Evolutionary conservation across 1,284 basidiomycete species (phyloP), one percentile per base, ranked within the genome.

Genomic region (Ustilago bromivora): DNA sequence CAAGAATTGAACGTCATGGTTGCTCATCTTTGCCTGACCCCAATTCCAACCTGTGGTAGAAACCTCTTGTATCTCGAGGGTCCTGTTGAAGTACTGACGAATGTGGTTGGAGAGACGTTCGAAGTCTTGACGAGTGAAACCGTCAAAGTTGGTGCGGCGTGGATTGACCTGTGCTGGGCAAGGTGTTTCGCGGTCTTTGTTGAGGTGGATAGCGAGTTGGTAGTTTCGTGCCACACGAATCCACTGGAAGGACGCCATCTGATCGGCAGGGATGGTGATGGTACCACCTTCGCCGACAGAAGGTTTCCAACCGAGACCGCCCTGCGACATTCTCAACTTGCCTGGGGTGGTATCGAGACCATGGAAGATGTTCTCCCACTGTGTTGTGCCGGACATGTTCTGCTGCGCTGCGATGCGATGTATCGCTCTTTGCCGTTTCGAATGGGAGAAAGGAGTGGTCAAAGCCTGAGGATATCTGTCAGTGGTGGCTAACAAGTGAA

Each of bases 1-100:
- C 49, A 94, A 88, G 87, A 99, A 99, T 89, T 94, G 93, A 78
- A 99, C 95, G 83, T 96, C 94, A 3, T 94, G 94, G 46, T 79
- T 80, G 58, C 72, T 82, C 47, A 86, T 76, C 53, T 81, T 68
- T 10, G 83, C 79, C 36, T 93, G 90, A 17, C 97, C 97, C 97
- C 97, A 99, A 86, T 99, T 99, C 95, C 95, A 99, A 1, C 97
- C 97, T 85, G 95, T 94, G 84, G 96, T 91, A 9, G 93, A 92
- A 19, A 92, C 89, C 82, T 99, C 97, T 85, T 91, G 92, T 12
- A 90, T 90, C 85, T 98, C 96, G 34, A 99, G 89, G 8, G 92
- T 90, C 73, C 96, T 89, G 67, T 90, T 91, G 88, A 95, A 98
- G 94, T 94, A 84, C 61, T 86, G 82, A 49, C 83, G 84, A 62